A percentile compares a stretch with the other conserved stretches of the same genome.
phyloP scores from a whole-genome alignment of 202 grass and related monocot species.

The Zoysia matrella region DNA sequence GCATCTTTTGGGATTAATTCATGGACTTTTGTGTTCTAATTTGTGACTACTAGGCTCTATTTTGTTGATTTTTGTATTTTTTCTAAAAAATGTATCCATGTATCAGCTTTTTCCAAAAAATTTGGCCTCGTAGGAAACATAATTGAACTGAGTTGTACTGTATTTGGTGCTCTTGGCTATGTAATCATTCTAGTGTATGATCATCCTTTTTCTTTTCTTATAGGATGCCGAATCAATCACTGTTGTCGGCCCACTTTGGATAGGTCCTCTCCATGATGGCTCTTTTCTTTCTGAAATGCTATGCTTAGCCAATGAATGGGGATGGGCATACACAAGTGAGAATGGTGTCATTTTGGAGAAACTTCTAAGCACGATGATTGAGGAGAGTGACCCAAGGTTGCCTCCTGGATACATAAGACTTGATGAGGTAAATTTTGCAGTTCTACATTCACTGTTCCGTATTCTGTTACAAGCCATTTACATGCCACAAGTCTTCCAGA shows the following conservation, averaged over 20 bases:
- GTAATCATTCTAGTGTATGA: slow-evolving; percentile 18
- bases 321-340: slow-evolving; percentile 66
- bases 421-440: slow-evolving; percentile 64
- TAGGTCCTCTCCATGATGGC: slow-evolving; percentile 77
- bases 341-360: slow-evolving; percentile 67
- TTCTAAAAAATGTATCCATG: no score
- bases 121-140: background rate
- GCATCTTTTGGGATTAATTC: no score
- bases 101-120: no score
- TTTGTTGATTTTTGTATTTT: no score
- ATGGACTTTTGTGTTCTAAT: no score
- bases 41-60: no score
- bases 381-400: slow-evolving; percentile 70
- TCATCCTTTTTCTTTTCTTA: slow-evolving; percentile 36
- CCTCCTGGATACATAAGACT: slow-evolving; percentile 94
- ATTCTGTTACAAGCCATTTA: background rate
- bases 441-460: background rate
- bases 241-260: slow-evolving; percentile 90
- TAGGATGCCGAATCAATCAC: slow-evolving; percentile 60
- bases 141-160: background rate
- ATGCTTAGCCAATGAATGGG: slow-evolving; percentile 71
- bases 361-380: slow-evolving; percentile 85
- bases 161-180: background rate
- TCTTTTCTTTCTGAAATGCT: slow-evolving; percentile 76
- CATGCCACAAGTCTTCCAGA: background rate